Evolutionary conservation across 75 land plant genomes (phyloP).

Genomic region (Adiantum capillusveneris): DNA sequence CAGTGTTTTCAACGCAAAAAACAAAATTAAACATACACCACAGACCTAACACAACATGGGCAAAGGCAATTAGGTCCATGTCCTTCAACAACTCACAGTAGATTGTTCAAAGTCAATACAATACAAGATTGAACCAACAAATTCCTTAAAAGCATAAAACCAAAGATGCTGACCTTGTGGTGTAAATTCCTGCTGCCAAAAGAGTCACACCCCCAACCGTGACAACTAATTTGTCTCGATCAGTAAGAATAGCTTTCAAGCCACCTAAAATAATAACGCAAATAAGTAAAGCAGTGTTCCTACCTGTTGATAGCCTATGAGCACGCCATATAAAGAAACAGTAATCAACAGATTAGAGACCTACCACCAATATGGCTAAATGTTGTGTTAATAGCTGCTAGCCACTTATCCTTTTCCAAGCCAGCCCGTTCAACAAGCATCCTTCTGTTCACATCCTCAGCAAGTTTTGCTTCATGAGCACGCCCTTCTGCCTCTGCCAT

Average conservation of each 20-base stretch:
- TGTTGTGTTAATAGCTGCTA: constrained; percentile 79
- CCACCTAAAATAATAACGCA: constrained; percentile 54
- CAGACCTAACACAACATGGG: too few relatives aligned
- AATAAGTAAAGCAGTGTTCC: too few relatives aligned
- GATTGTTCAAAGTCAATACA: too few relatives aligned
- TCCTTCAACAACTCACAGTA: too few relatives aligned
- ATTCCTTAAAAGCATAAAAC: not conserved
- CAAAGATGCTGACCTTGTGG: constrained; percentile 51
- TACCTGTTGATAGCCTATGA: too few relatives aligned
- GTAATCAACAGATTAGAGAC: too few relatives aligned
- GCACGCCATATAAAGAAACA: too few relatives aligned
- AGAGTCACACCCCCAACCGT: constrained; percentile 86
- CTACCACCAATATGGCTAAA: constrained; percentile 84
- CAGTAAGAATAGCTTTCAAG: constrained; percentile 65
- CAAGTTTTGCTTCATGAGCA: constrained; percentile 75
- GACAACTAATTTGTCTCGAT: constrained; percentile 80
- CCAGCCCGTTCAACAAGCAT: constrained; percentile 69
- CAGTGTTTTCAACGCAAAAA: too few relatives aligned
- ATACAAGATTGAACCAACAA: too few relatives aligned
- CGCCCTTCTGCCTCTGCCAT: constrained; percentile 93
- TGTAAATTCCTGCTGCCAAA: constrained; percentile 87
- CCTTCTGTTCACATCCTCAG: constrained; percentile 77
- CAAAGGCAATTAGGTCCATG: too few relatives aligned
- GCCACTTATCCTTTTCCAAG: constrained; percentile 84
- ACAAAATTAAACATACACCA: too few relatives aligned